These are phyloP conservation scores for Tricholomella constricta DNA, from an alignment of 768 basidiomycete genomes.

Conservation along the genomic window DNA sequence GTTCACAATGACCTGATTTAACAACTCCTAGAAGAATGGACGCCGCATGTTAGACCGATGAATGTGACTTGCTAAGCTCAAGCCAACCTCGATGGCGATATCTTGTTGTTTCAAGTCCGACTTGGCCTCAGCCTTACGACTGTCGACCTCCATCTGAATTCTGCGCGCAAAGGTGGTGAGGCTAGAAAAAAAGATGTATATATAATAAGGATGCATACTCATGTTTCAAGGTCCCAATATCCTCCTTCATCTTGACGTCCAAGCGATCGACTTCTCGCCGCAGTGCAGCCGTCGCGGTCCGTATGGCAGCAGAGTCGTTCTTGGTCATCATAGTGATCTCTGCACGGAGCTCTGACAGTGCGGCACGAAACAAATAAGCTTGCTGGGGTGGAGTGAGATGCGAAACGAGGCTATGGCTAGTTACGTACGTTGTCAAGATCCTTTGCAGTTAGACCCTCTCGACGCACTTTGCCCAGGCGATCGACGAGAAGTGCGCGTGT, in stretches of 20 bases:
- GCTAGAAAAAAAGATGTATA: slow-evolving; percentile 8
- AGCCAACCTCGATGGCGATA: slow-evolving; percentile 75
- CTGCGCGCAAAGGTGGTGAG: slow-evolving; percentile 39
- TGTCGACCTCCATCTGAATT: slow-evolving; percentile 96
- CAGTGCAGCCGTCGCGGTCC: slow-evolving; percentile 72
- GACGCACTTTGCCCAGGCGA: slow-evolving; percentile 66
- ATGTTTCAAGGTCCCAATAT: slow-evolving; percentile 84
- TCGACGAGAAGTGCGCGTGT: slow-evolving; percentile 80
- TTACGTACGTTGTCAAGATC: slow-evolving; percentile 79
- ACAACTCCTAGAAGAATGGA: slow-evolving; percentile 54
- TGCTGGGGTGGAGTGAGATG: slow-evolving; percentile 51
- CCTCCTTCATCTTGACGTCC: slow-evolving; percentile 92
- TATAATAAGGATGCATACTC: slow-evolving; percentile 59
- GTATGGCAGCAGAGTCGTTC: slow-evolving; percentile 83
- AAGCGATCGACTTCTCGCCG: slow-evolving; percentile 85
- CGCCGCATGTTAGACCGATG: neutral
- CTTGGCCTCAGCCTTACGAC: slow-evolving; percentile 87
- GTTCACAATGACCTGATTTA: slow-evolving; percentile 72
- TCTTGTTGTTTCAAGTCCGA: slow-evolving; percentile 83
- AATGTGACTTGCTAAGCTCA: slow-evolving; percentile 1
- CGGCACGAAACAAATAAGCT: slow-evolving; percentile 95
- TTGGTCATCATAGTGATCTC: slow-evolving; percentile 81
- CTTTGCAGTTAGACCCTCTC: slow-evolving; percentile 72
- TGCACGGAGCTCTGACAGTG: slow-evolving; percentile 84
- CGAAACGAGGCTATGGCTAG: neutral